phyloP scores from a whole-genome alignment of 1,139 yeast genomes.

The Geotrichum fermentans region DNA sequence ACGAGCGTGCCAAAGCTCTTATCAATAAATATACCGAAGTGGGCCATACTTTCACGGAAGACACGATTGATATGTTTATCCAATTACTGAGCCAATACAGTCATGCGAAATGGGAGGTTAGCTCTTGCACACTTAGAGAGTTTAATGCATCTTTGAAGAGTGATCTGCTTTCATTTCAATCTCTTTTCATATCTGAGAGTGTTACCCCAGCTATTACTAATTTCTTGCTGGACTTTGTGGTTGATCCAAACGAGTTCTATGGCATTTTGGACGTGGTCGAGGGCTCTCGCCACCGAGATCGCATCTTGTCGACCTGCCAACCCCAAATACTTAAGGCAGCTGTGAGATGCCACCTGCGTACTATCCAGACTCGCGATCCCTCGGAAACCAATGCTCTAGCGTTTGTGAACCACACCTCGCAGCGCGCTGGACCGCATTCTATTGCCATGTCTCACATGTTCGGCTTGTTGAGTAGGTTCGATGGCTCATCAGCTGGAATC shows the following conservation, averaged over 20 bases:
- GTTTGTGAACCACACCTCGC: conserved; percentile 6
- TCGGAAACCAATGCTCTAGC: not conserved
- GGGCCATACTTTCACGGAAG: conserved; percentile 26
- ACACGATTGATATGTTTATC: conserved; percentile 29
- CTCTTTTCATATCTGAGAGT: conserved; percentile 24
- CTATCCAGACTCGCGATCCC: not conserved
- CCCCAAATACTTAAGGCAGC: conserved; percentile 28
- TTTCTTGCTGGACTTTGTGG: conserved; percentile 32
- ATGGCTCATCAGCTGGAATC: conserved; percentile 26
- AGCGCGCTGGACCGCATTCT: conserved; percentile 18
- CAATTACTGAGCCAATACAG: conserved; percentile 26
- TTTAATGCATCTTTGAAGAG: conserved; percentile 26
- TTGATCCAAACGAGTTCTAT: conserved; percentile 31
- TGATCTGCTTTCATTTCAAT: conserved; percentile 25
- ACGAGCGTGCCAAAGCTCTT: conserved; percentile 28
- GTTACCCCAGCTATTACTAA: conserved; percentile 19
- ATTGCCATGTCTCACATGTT: conserved; percentile 35
- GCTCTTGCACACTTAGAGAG: conserved; percentile 25
- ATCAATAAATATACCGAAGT: conserved; percentile 21
- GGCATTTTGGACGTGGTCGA: conserved; percentile 29
- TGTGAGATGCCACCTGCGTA: conserved; percentile 23
- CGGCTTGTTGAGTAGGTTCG: conserved; percentile 32
- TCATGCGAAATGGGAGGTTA: conserved; percentile 26
- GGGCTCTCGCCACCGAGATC: conserved; percentile 24
- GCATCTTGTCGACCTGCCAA: conserved; percentile 31